Evolutionary conservation across 1,284 basidiomycete genomes (phyloP).

Genomic region (Ganoderma lingzhi): DNA sequence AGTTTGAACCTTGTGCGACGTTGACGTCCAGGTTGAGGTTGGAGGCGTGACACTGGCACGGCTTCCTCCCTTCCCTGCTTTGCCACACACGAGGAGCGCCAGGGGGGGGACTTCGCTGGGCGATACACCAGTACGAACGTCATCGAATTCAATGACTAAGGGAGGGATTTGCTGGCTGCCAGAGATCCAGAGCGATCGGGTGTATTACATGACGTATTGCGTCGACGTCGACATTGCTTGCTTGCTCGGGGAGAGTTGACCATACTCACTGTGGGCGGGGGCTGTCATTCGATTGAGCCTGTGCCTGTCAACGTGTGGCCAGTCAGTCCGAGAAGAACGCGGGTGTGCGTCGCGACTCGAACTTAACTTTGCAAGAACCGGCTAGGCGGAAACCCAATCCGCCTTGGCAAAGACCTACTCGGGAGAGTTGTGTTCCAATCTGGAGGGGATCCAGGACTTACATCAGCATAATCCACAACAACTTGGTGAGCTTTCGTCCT

Average conservation of each 20-base stretch:
- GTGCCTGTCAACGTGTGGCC: too few species aligned
- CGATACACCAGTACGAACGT: neutral
- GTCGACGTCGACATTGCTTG: neutral
- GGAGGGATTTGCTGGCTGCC: neutral
- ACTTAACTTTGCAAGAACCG: neutral
- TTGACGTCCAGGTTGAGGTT: too few species aligned
- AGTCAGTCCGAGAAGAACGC: conserved; percentile 2
- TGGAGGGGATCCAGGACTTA: neutral
- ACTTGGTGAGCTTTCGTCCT: neutral
- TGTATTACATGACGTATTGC: neutral
- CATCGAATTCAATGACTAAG: too few species aligned
- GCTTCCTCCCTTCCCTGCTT: neutral
- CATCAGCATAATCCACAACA: neutral
- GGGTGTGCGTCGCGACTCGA: neutral
- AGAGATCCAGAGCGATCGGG: neutral
- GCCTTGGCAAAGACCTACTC: neutral
- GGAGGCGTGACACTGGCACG: neutral
- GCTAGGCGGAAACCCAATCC: neutral
- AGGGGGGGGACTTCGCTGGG: neutral
- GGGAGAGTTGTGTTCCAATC: neutral
- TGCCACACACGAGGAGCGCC: neutral
- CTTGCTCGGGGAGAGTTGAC: too few species aligned
- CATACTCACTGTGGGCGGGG: too few species aligned
- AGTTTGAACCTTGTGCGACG: conserved; percentile 2
- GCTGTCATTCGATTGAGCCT: too few species aligned